A percentile compares a stretch with the other conserved stretches of the same genome.
These are phyloP conservation scores for Fusarium sp. DNA, from an alignment of 2,329 filamentous ascomycete genomes.

Conservation along the genomic window DNA sequence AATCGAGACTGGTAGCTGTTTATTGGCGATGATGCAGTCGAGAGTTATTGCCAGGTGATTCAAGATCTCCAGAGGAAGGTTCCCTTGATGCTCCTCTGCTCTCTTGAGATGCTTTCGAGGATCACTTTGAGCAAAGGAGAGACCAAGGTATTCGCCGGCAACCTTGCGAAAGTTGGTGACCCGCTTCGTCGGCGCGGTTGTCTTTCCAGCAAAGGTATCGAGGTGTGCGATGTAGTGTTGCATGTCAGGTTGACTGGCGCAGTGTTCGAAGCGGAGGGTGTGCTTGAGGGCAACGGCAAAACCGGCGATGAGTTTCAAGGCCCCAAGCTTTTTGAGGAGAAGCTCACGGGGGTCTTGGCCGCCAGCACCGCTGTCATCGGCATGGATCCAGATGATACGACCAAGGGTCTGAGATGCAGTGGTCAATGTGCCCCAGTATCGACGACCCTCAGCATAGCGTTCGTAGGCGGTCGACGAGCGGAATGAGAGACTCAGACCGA, in stretches of 20 bases:
- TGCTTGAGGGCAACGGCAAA: conserved; percentile 83
- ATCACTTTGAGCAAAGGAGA: conserved; percentile 81
- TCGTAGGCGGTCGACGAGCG: conserved; percentile 82
- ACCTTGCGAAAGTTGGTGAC: conserved; percentile 65
- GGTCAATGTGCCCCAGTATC: conserved; percentile 70
- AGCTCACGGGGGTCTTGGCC: conserved; percentile 68
- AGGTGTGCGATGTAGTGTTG: conserved; percentile 75
- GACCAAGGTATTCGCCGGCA: conserved; percentile 76
- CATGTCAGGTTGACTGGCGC: conserved; percentile 79
- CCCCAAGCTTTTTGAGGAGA: conserved; percentile 75
- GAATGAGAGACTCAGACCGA: conserved; percentile 80
- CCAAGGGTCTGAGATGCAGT: conserved; percentile 74
- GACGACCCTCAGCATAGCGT: conserved; percentile 72
- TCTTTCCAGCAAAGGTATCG: conserved; percentile 73
- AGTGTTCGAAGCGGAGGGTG: conserved; percentile 84
- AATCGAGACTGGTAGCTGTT: conserved; percentile 65
- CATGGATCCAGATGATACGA: conserved; percentile 86
- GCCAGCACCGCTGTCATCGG: conserved; percentile 64
- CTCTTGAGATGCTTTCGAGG: conserved; percentile 81
- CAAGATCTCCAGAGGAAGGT: conserved; percentile 83
- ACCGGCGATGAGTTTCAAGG: conserved; percentile 80
- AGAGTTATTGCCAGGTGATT: conserved; percentile 75
- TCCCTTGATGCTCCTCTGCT: conserved; percentile 77
- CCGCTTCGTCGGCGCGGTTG: conserved; percentile 56
- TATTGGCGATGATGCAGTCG: conserved; percentile 67